These are phyloP conservation scores for Pyrus betulifolia DNA, from an alignment of 306 rosid species.

Conservation along the genomic window DNA sequence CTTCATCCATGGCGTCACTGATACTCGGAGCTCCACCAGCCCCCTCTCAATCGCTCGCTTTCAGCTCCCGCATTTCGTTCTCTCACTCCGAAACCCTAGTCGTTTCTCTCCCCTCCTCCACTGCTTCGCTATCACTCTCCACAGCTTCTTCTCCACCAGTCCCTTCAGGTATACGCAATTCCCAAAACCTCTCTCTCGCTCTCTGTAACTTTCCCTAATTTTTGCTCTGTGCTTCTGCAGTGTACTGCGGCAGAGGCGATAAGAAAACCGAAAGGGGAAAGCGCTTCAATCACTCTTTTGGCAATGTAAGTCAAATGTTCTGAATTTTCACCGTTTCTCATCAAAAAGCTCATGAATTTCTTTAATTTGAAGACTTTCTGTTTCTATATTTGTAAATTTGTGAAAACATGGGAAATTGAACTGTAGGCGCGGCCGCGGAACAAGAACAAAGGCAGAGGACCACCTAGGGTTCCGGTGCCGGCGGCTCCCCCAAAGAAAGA, in stretches of 20 bases:
- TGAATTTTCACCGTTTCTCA: not conserved
- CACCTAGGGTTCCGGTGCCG: constrained; percentile 53
- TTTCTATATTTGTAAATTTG: not conserved
- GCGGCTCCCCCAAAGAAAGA: constrained; percentile 53
- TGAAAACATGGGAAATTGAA: not conserved
- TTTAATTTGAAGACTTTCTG: not conserved
- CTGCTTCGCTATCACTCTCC: constrained; percentile 29
- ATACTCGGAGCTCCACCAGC: constrained; percentile 50
- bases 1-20: constrained; percentile 52
- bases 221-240: constrained; percentile 16
- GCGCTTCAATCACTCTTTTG: constrained; percentile 76
- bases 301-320: constrained; percentile 34
- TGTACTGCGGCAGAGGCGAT: constrained; percentile 77
- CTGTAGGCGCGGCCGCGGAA: constrained; percentile 63
- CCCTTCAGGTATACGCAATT: constrained; percentile 41
- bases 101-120: constrained; percentile 18
- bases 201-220: not conserved
- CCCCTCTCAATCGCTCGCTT: constrained; percentile 22
- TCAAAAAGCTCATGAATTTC: not conserved
- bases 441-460: constrained; percentile 82
- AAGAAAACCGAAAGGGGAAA: constrained; percentile 73
- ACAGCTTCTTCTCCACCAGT: constrained; percentile 25
- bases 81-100: constrained; percentile 54
- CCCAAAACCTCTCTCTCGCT: not conserved
- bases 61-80: constrained; percentile 49